phyloP scores from a whole-genome alignment of 306 rosid species.

The Castanea mollissima region DNA sequence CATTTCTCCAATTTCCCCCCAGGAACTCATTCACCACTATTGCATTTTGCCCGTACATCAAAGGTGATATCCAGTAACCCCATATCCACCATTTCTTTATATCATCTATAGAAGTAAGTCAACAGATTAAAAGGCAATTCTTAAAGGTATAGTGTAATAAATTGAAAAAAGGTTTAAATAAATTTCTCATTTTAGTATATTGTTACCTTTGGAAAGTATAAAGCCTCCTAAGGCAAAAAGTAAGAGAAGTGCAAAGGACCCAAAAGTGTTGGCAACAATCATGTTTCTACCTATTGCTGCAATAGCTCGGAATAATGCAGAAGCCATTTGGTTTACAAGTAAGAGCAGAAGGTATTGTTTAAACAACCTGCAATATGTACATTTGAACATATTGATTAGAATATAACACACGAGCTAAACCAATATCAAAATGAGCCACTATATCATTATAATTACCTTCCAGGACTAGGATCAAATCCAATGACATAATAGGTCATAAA shows the following conservation, averaged over 20 bases:
- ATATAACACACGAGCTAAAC: neutral
- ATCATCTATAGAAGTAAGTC: slow-evolving; percentile 11
- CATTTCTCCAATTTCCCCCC: slow-evolving; percentile 37
- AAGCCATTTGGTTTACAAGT: slow-evolving; percentile 36
- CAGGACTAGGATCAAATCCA: slow-evolving; percentile 39
- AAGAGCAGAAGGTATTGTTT: slow-evolving; percentile 36
- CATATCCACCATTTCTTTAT: slow-evolving; percentile 45
- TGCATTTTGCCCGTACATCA: slow-evolving; percentile 41
- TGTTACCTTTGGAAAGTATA: neutral
- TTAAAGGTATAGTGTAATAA: neutral
- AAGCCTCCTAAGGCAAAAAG: slow-evolving; percentile 30
- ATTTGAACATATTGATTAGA: neutral
- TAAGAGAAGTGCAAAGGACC: slow-evolving; percentile 23
- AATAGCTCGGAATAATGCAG: slow-evolving; percentile 30
- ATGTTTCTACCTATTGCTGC: slow-evolving; percentile 22
- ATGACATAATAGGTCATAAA: slow-evolving; percentile 39
- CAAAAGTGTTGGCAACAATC: slow-evolving; percentile 28
- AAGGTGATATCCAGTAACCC: slow-evolving; percentile 46
- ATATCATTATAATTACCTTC: slow-evolving; percentile 16
- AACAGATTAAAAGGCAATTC: neutral
- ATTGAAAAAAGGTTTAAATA: neutral
- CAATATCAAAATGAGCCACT: neutral
- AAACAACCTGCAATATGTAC: slow-evolving; percentile 30
- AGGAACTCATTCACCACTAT: slow-evolving; percentile 39
- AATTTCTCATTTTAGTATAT: neutral